Evolutionary conservation across 805 yeast species (phyloP).

Genomic region (Starmera caribaea): DNA sequence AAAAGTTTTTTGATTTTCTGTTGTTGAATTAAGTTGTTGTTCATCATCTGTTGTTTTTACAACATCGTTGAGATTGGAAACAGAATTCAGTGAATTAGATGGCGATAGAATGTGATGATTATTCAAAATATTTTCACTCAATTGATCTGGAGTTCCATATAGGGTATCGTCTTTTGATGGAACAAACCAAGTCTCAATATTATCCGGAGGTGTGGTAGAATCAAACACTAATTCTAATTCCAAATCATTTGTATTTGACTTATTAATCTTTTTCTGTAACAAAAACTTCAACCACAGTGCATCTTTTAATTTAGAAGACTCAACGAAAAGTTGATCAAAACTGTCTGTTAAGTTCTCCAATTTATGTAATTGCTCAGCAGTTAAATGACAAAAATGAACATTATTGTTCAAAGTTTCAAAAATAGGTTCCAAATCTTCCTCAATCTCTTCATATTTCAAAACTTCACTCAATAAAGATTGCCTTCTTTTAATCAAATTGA

Average conservation of each 20-base stretch:
- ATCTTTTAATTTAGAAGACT: conserved; percentile 28
- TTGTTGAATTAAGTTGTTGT: background rate
- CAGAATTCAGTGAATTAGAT: conserved; percentile 7
- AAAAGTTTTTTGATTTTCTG: conserved; percentile 7
- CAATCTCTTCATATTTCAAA: conserved; percentile 5
- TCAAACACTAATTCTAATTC: conserved; percentile 20
- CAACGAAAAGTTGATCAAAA: conserved; percentile 28
- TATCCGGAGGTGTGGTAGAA: conserved; percentile 20
- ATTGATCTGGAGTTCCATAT: conserved; percentile 31
- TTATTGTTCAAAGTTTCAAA: conserved; percentile 27
- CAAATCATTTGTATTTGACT: conserved; percentile 15
- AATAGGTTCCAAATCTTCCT: conserved; percentile 15
- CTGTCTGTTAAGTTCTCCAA: conserved; percentile 30
- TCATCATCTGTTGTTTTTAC: conserved; percentile 11
- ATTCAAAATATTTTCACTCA: conserved; percentile 17
- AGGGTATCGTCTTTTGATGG: conserved; percentile 40
- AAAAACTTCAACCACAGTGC: conserved; percentile 42
- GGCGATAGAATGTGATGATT: conserved; percentile 16
- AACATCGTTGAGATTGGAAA: too few relatives aligned
- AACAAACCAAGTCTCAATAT: conserved; percentile 26
- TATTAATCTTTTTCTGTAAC: conserved; percentile 30
- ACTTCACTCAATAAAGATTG: background rate
- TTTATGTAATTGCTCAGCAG: conserved; percentile 36
- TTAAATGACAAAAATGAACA: conserved; percentile 38
- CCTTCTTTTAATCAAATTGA: conserved; percentile 31